Evolutionary conservation across 441 rosid genomes (phyloP), one percentile per base, ranked within the genome.

Genomic region (Oxalis stricta): DNA sequence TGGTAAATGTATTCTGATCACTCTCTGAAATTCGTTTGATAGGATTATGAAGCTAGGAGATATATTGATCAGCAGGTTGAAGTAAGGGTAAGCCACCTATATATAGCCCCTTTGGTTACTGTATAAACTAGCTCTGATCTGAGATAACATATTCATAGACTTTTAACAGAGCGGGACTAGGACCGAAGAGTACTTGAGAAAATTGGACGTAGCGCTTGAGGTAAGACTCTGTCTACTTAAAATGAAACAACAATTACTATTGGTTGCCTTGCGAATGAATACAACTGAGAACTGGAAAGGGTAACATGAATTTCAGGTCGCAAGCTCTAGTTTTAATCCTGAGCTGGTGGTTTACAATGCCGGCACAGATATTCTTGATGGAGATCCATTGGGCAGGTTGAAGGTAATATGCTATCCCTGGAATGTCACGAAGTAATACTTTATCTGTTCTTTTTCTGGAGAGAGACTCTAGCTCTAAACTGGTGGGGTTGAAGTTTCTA

Each of bases 301-400:
- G n/a, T n/a, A n/a, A n/a, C n/a, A n/a, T n/a, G 18, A 33, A 37
- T 71, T 23, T 61, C 62, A 89, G 97, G 83, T 75, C 66, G 92
- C 89, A 44, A 69, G 67, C 5, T 48, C 5, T 9, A 63, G 15
- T 50, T 89, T 76, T 70, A 67, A 70, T 49, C 94, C 94, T 31
- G 89, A 85, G 58, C 55, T 89, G 64, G 56, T 89, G 52, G 29
- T 89, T 31, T 89, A 80, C 73, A 89, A 89, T 70, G 98, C 98
- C 38, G 98, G 96, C 23, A 89, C 98, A 1, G 98, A 89, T 67
- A 80, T 89, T 61, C 70, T 89, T 24, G 93, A 89, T 42, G 98
- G 98, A 39, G 98, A 85, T 70, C 98, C 98, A 52, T 63, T 85
- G 32, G 96, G 98, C 39, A 56, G 56, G 62, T 65, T 89, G 62